phyloP scores from a whole-genome alignment of 805 yeast genomes.

The Saccharomycopsis selenospora region DNA sequence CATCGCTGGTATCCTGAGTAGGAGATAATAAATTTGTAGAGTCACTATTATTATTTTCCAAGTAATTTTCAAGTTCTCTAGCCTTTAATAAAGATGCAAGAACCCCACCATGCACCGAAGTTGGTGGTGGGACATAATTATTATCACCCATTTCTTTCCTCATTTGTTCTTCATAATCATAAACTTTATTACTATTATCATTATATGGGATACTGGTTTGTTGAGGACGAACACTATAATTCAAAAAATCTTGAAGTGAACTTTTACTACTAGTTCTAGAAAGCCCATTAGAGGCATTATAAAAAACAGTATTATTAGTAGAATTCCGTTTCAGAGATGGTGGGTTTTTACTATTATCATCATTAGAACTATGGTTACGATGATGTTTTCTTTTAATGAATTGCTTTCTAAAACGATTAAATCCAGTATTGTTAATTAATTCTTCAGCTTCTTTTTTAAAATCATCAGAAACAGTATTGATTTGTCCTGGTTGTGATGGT shows the following conservation, averaged over 20 bases:
- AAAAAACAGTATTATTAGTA: too few relatives aligned
- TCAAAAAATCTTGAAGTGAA: slow-evolving; percentile 4
- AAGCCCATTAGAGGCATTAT: too few relatives aligned
- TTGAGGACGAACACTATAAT: neutral
- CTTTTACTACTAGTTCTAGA: slow-evolving; percentile 6
- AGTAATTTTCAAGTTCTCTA: slow-evolving; percentile 4
- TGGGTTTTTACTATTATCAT: neutral
- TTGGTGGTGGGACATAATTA: slow-evolving; percentile 52
- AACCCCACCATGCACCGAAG: slow-evolving; percentile 76
- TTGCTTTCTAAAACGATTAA: neutral
- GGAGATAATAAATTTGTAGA: too few relatives aligned
- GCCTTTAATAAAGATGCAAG: slow-evolving; percentile 61
- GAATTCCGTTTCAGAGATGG: too few relatives aligned
- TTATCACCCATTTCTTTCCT: slow-evolving; percentile 29
- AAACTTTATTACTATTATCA: neutral
- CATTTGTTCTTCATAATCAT: slow-evolving; percentile 5
- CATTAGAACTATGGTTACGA: neutral
- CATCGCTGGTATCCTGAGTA: neutral
- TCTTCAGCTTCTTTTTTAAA: slow-evolving; percentile 3
- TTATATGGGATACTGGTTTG: neutral
- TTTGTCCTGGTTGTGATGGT: too few relatives aligned
- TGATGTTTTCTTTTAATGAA: neutral
- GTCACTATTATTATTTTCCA: too few relatives aligned
- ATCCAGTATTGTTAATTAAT: neutral
- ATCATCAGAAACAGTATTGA: too few relatives aligned